These are phyloP conservation scores for Rubroshorea leprosula DNA, from an alignment of 345 rosid genomes.

Conservation along the genomic window DNA sequence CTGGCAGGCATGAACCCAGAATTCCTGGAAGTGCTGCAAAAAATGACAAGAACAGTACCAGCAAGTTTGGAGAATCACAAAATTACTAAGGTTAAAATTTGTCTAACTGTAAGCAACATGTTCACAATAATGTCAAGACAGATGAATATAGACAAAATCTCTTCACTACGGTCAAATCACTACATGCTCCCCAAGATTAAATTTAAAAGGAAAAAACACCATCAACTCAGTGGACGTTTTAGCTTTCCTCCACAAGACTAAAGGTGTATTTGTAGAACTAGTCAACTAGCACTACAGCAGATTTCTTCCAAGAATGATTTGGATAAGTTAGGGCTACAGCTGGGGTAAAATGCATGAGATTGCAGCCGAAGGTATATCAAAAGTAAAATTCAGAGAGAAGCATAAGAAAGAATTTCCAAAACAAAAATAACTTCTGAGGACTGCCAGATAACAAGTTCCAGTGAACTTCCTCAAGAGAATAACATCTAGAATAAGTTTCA, in stretches of 20 bases:
- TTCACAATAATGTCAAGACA: background rate
- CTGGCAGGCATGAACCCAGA: background rate
- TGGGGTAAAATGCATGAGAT: background rate
- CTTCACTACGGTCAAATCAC: constrained; percentile 12
- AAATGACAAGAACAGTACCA: constrained; percentile 10
- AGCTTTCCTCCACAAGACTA: background rate
- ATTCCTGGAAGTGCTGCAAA: constrained; percentile 9
- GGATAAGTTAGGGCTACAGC: background rate
- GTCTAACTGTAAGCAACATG: background rate
- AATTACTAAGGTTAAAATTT: background rate
- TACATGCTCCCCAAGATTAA: background rate
- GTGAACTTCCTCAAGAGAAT: background rate
- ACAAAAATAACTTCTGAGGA: background rate
- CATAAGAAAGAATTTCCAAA: background rate
- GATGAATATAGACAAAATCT: constrained; percentile 4
- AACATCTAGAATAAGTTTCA: background rate
- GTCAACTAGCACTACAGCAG: no score
- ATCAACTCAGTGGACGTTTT: constrained; percentile 10
- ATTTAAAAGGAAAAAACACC: background rate
- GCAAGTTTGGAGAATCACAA: background rate
- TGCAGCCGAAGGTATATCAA: background rate
- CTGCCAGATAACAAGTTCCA: background rate
- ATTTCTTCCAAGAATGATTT: no score
- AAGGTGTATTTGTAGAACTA: no score
- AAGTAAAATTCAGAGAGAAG: background rate